Base-by-base conservation (phyloP, 2,329 filamentous ascomycete genomes). In the Zymoseptoria ardabiliae region DNA sequence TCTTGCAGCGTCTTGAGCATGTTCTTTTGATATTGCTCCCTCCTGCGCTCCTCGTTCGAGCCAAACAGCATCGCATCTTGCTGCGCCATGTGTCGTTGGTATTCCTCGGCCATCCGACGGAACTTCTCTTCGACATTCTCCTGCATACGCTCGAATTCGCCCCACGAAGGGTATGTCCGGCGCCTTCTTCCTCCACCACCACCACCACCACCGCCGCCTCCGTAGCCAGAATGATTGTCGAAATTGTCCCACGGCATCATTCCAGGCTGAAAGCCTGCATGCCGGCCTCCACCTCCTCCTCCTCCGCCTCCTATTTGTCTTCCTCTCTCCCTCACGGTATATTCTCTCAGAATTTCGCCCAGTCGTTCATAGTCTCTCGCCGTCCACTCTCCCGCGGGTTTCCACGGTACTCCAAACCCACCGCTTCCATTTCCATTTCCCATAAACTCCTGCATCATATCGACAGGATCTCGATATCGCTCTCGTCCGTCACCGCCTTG, bases 311-410 rank as follows among this genome's bases (percentile, higher is more conserved):
- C 53, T 41, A 52, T 45, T n/a, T 35, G 11, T 28, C 58, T 57
- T 5, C 65, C 65, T 54, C 57, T 60, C 60, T 62, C 58, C 50
- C 65, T 50, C 30, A 30, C 57, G n/a, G 58, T 52, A 52, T 60
- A 65, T 58, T 69, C 66, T 10, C 58, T 58, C 56, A 69, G 30
- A 9, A 70, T 60, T 22, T 68, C 61, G 2, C 62, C 63, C 50
- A 70, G 55, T 35, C 66, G 58, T 54, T 70, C 66, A 57, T 60
- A 69, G 55, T 70, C 69, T 30, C 61, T 62, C n/a, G 60, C 54
- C 17, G 62, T 63, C 68, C 68, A 70, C 13, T 61, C 54, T 11
- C 57, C 19, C 22, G 63, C 57, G 49, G 61, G 57, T 23, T 65
- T 63, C 61, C 62, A 67, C 17, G 62, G 57, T 50, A 61, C 23